Evolutionary conservation across 305 asterid species (phyloP).

Genomic region (Solanum hybrid): DNA sequence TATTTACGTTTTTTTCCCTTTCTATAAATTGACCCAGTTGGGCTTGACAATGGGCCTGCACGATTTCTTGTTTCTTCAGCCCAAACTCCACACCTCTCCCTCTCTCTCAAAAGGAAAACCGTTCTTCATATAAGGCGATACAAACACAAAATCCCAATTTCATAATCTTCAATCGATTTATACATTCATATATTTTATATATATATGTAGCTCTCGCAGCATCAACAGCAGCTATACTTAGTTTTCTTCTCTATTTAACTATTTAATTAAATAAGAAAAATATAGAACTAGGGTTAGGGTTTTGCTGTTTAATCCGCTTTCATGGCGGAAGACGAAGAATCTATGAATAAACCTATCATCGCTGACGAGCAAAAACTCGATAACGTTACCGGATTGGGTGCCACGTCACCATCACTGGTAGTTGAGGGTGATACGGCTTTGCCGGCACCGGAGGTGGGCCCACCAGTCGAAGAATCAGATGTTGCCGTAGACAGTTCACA

Average conservation of each 20-base stretch:
- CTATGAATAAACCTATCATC: background rate
- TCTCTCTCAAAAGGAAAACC: background rate
- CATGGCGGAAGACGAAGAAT: conserved; percentile 14
- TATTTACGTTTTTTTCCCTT: background rate
- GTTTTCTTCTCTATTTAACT: background rate
- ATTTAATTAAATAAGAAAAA: background rate
- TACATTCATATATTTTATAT: background rate
- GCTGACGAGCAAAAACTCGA: background rate
- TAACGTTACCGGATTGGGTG: background rate
- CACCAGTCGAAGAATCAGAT: background rate
- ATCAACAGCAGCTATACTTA: background rate
- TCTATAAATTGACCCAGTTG: background rate
- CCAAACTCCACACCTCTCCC: background rate
- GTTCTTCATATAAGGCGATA: background rate
- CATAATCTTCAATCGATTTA: background rate
- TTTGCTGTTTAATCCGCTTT: conserved; percentile 4
- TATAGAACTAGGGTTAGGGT: conserved; percentile 10
- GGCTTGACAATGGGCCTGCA: background rate
- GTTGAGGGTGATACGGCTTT: background rate
- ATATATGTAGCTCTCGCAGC: background rate
- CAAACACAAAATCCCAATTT: background rate
- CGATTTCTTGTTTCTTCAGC: background rate
- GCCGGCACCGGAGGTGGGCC: background rate
- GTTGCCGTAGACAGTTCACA: background rate
- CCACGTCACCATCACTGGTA: background rate